These are phyloP conservation scores for Phylloporus arenicola DNA, from an alignment of 768 basidiomycete species.

Conservation along the genomic window DNA sequence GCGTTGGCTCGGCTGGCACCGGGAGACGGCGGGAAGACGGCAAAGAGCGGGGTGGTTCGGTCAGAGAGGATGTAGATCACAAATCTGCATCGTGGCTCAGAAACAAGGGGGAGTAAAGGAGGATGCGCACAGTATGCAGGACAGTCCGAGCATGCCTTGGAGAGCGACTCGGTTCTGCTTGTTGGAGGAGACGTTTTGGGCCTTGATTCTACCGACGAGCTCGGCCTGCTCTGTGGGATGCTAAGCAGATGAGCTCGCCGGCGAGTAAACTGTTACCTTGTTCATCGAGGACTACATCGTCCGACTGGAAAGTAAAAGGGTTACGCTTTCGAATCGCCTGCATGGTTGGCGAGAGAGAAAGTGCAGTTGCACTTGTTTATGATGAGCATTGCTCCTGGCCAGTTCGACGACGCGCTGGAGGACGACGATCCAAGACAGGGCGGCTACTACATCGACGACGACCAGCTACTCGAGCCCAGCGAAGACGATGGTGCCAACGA, in stretches of 20 bases:
- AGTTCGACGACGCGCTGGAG: conserved; percentile 60
- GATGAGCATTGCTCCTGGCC: conserved; percentile 47
- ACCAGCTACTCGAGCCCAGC: conserved; percentile 19
- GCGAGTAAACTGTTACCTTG: conserved; percentile 36
- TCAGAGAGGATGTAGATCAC: conserved; percentile 42
- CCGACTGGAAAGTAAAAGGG: conserved; percentile 37
- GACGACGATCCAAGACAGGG: conserved; percentile 22
- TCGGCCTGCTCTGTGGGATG: conserved; percentile 53
- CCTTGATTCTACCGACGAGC: conserved; percentile 44
- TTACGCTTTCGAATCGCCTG: conserved; percentile 39
- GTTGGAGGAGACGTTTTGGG: conserved; percentile 40
- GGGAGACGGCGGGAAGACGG: conserved; percentile 34
- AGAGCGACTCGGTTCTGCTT: conserved; percentile 36
- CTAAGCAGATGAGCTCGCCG: background rate
- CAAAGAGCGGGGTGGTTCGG: conserved; percentile 44
- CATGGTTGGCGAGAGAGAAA: conserved; percentile 9
- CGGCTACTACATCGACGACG: conserved; percentile 43
- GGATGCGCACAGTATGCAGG: conserved; percentile 41
- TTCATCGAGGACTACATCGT: conserved; percentile 44
- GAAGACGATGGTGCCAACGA: conserved; percentile 32
- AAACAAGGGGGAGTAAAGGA: background rate
- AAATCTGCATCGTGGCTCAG: conserved; percentile 34
- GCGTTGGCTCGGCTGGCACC: conserved; percentile 8
- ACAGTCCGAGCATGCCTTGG: conserved; percentile 40
- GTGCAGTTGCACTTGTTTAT: too few species aligned